Base-by-base conservation (phyloP, 2,329 filamentous ascomycete species). In the Diplodia mutila region DNA sequence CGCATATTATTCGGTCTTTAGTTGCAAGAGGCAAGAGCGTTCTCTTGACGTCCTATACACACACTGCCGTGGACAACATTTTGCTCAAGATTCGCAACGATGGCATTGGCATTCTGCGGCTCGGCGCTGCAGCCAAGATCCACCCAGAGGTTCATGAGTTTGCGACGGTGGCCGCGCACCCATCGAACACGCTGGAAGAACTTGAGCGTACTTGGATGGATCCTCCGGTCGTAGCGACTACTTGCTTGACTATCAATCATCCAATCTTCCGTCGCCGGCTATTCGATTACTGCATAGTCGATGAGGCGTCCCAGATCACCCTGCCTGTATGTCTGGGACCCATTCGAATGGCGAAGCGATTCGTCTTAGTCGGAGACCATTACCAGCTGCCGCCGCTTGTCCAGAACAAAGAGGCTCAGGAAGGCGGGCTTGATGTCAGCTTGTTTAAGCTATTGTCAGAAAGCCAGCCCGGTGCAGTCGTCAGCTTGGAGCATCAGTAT, bases 281-380 rank as follows among this genome's bases (percentile, higher is more conserved):
- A 0, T 99, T 99, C 72, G 95, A 99, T 79, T 98, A 97, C 76
- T 99, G 95, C 75, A 98, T 99, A 70, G 94, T 99, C 4, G 95
- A 99, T 72, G 95, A 99, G 79, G 95, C 95, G 0, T 97, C 94
- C 2, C 95, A 99, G 75, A 98, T 99, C 76, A 99, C 95, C 0
- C 83, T 99, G 23, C 95, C 95, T 0, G 94, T 97, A 23, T 98
- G 95, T 71, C 84, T 98, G 0, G 95, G 95, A 0, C 95, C 95
- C 0, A 96, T 99, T 72, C 89, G 95, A 12, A 92, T 97, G 87
- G 93, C 95, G 5, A 88, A 88, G 61, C 97, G 91, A 0, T 99
- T 99, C 78, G 92, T 99, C 21, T 86, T 99, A 0, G 95, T 99
- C 0, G 95, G 95, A 16, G 95, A 99, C 77, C 95, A 99, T 78